These are phyloP conservation scores for Cydonia oblonga DNA, from an alignment of 331 rosid species.

Conservation along the genomic window DNA sequence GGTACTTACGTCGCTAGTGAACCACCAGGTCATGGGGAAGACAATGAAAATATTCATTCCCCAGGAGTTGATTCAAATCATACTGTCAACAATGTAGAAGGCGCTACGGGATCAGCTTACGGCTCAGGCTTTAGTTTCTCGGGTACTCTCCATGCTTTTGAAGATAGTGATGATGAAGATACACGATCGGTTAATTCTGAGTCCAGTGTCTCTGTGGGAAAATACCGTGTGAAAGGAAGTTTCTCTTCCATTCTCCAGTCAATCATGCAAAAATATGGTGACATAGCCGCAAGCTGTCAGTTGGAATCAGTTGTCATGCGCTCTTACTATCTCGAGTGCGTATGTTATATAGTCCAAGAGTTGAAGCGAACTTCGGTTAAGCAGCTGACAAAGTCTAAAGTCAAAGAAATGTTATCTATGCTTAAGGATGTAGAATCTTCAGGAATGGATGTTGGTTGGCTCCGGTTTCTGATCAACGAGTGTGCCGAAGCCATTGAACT, in stretches of 20 bases:
- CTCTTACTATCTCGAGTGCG: constrained; percentile 69
- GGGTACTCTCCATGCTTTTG: constrained; percentile 22
- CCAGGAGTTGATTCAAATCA: constrained; percentile 11
- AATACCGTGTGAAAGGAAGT: constrained; percentile 54
- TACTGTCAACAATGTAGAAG: constrained; percentile 10
- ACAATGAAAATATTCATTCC: constrained; percentile 4
- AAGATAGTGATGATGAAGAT: constrained; percentile 48
- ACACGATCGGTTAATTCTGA: constrained; percentile 38
- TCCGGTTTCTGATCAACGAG: constrained; percentile 39
- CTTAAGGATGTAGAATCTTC: constrained; percentile 80
- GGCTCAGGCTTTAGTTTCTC: constrained; percentile 43
- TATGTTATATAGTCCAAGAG: constrained; percentile 74
- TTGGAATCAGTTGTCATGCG: constrained; percentile 76
- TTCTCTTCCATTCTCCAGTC: constrained; percentile 47
- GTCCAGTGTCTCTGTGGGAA: constrained; percentile 54
- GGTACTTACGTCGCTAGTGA: not conserved
- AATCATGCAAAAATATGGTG: constrained; percentile 64
- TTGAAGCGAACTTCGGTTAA: constrained; percentile 30
- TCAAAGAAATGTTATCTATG: constrained; percentile 54
- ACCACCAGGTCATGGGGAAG: not conserved
- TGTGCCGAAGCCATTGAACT: constrained; percentile 40
- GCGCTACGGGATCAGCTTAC: constrained; percentile 11
- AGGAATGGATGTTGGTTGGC: constrained; percentile 55
- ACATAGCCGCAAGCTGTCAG: constrained; percentile 59
- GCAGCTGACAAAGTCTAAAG: constrained; percentile 42